Evolutionary conservation across 148 eudicot species (phyloP).

Genomic region (Rhododendron henanense): DNA sequence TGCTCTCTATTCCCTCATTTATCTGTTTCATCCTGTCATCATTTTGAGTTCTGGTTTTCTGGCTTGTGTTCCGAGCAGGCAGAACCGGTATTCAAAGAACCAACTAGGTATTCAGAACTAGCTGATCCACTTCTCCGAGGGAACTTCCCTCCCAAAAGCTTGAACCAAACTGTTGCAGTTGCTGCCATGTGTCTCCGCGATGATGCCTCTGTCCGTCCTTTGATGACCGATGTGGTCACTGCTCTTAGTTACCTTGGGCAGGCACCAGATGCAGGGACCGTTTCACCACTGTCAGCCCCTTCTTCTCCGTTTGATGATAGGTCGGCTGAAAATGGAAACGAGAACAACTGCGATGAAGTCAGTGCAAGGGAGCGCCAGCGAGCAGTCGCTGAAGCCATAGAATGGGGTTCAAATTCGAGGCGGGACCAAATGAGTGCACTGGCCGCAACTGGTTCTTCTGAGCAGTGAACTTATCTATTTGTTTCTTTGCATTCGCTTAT

Average conservation of each 20-base stretch:
- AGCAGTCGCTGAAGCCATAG: constrained; percentile 76
- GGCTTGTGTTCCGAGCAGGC: constrained; percentile 41
- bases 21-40: background rate
- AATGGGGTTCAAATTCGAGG: constrained; percentile 60
- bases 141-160: constrained; percentile 43
- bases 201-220: constrained; percentile 60
- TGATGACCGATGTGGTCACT: constrained; percentile 69
- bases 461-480: no score
- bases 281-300: constrained; percentile 28
- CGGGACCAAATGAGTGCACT: constrained; percentile 15
- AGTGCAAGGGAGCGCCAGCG: constrained; percentile 36
- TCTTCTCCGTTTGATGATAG: constrained; percentile 21
- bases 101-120: constrained; percentile 41
- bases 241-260: constrained; percentile 57
- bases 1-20: background rate
- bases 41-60: background rate
- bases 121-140: constrained; percentile 62
- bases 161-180: constrained; percentile 73
- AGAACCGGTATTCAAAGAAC: constrained; percentile 57
- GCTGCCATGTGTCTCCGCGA: constrained; percentile 88
- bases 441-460: constrained; percentile 9
- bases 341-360: constrained; percentile 15
- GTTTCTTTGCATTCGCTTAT: no score
- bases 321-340: background rate
- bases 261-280: constrained; percentile 4